Percentiles rank a stretch among this genome's conserved stretches.
These are phyloP conservation scores for Dittrichia graveolens DNA, from an alignment of 129 eudicot genomes.

Conservation along the genomic window DNA sequence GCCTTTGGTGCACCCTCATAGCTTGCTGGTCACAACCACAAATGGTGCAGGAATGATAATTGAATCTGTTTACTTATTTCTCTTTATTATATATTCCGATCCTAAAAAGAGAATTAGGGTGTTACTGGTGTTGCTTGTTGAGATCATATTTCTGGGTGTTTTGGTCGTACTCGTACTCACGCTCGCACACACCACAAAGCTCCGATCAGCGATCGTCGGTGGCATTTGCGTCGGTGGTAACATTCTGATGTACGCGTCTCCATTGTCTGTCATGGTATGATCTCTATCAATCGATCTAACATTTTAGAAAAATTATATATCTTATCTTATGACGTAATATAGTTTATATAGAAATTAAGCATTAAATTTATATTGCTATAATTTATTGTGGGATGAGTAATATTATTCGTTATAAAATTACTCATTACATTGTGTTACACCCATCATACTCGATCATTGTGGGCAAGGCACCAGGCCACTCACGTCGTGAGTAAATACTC, in stretches of 20 bases:
- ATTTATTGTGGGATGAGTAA: no score
- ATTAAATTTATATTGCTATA: no score
- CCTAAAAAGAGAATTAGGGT: conserved; percentile 46
- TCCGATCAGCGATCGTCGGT: conserved; percentile 61
- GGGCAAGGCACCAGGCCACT: no score
- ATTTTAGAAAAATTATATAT: not conserved
- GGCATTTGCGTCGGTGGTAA: conserved; percentile 53
- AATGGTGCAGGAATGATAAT: conserved; percentile 64
- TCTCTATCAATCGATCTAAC: not conserved
- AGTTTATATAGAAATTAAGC: no score
- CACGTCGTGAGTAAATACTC: no score
- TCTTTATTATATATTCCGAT: conserved; percentile 50
- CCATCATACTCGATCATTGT: no score
- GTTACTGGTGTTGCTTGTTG: conserved; percentile 36
- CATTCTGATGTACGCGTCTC: conserved; percentile 82
- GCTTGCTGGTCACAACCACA: conserved; percentile 66
- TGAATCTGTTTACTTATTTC: conserved; percentile 51
- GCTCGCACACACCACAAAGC: conserved; percentile 47
- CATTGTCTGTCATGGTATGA: conserved; percentile 73
- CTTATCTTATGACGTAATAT: no score
- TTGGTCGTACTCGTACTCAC: conserved; percentile 49
- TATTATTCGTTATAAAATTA: no score
- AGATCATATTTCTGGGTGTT: conserved; percentile 46
- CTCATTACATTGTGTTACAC: no score
- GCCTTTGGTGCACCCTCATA: conserved; percentile 78